Conservation (phyloP, 1,284 basidiomycete species). For the Exobasidium rhododendri region DNA sequence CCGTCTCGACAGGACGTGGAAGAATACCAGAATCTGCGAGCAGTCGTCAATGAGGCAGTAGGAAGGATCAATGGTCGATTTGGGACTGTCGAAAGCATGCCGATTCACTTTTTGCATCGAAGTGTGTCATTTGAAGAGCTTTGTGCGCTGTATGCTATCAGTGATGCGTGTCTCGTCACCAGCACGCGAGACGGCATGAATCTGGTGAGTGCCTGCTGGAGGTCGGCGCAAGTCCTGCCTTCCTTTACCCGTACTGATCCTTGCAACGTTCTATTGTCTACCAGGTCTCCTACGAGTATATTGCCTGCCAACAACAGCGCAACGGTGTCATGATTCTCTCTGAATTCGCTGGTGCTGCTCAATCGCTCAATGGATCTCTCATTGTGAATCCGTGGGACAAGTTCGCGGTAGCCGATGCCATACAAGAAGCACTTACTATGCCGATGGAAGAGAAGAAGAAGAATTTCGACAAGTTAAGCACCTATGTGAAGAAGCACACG, state of each 20-base stretch:
- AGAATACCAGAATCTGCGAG: slow-evolving; percentile 95
- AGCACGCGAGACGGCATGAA: slow-evolving; percentile 98
- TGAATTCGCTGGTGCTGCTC: slow-evolving; percentile 96
- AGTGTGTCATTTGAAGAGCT: slow-evolving; percentile 89
- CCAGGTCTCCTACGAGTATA: slow-evolving; percentile 94
- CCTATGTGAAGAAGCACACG: slow-evolving; percentile 57
- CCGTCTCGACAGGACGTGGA: slow-evolving; percentile 97
- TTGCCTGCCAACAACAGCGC: slow-evolving; percentile 85
- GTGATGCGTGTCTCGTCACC: slow-evolving; percentile 92
- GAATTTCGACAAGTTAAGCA: slow-evolving; percentile 92
- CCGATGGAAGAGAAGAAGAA: slow-evolving; percentile 72
- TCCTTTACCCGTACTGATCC: too few relatives aligned
- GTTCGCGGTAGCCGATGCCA: slow-evolving; percentile 91
- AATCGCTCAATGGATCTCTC: slow-evolving; percentile 59
- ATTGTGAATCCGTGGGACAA: slow-evolving; percentile 57
- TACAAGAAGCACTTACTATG: slow-evolving; percentile 90
- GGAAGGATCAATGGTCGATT: slow-evolving; percentile 97
- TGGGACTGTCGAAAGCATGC: slow-evolving; percentile 97
- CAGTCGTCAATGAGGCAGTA: slow-evolving; percentile 94
- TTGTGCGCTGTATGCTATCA: slow-evolving; percentile 91
- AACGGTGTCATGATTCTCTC: slow-evolving; percentile 97
- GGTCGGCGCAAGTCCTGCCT: too few relatives aligned
- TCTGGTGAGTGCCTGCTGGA: too few relatives aligned
- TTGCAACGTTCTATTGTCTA: too few relatives aligned
- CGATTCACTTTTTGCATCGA: slow-evolving; percentile 90